Evolutionary conservation across 2,329 filamentous ascomycete species (phyloP).

Genomic region (Zymoseptoria passerinii): DNA sequence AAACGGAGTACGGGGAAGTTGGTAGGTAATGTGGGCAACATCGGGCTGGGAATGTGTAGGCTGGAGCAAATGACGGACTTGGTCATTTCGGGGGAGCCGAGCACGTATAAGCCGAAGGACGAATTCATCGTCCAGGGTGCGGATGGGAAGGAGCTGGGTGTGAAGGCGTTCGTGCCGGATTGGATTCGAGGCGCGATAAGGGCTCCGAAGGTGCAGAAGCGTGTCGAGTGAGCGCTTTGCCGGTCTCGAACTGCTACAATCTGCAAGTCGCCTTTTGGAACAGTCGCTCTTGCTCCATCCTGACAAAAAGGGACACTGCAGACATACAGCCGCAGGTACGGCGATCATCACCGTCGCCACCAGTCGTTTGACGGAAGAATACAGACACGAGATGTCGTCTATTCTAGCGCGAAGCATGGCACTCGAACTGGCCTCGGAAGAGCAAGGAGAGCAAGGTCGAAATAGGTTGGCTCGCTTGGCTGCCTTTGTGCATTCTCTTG

Average conservation of each 20-base stretch:
- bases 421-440: background rate
- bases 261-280: background rate
- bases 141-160: slow-evolving; percentile 25
- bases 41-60: slow-evolving; percentile 79
- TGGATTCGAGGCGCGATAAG: slow-evolving; percentile 53
- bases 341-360: background rate
- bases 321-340: background rate
- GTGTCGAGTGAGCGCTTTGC: slow-evolving; percentile 18
- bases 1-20: slow-evolving; percentile 71
- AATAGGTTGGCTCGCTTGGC: background rate
- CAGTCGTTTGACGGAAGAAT: background rate
- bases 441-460: background rate
- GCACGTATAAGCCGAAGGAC: slow-evolving; percentile 50
- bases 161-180: slow-evolving; percentile 64
- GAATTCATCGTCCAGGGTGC: slow-evolving; percentile 34
- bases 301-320: background rate
- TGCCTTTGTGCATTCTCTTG: background rate
- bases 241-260: background rate
- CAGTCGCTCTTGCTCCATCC: background rate
- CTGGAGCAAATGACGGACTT: slow-evolving; percentile 86
- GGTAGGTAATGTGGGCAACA: slow-evolving; percentile 68
- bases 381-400: background rate
- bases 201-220: slow-evolving; percentile 33
- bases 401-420: background rate
- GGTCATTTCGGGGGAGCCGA: slow-evolving; percentile 58